phyloP scores from a whole-genome alignment of 2,329 filamentous ascomycete species.

The Neofusicoccum kwambonambiense region DNA sequence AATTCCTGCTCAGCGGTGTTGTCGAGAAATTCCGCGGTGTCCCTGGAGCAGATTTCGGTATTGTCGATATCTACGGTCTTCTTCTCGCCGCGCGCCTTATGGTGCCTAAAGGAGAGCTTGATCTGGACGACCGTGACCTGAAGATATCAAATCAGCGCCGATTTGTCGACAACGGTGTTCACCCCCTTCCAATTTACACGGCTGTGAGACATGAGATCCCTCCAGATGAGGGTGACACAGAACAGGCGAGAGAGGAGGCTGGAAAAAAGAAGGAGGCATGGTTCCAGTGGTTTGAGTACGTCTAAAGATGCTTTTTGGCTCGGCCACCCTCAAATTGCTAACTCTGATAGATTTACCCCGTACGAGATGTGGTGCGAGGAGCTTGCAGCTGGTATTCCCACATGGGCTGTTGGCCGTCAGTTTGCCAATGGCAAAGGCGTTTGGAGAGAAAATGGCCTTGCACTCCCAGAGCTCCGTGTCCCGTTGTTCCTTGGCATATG shows the following conservation, averaged over 20 bases:
- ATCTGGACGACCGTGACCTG: constrained; percentile 73
- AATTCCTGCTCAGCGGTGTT: constrained; percentile 80
- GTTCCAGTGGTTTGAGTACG: constrained; percentile 97
- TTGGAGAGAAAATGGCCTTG: constrained; percentile 61
- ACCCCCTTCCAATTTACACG: constrained; percentile 92
- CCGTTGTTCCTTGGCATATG: constrained; percentile 91
- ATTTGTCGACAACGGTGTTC: constrained; percentile 72
- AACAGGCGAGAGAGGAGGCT: constrained; percentile 36
- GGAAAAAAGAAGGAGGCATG: constrained; percentile 66
- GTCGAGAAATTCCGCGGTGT: constrained; percentile 91
- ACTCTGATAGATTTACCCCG: constrained; percentile 57
- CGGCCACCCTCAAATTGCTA: not conserved
- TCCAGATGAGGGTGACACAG: constrained; percentile 44
- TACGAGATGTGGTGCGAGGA: constrained; percentile 97
- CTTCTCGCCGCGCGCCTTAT: constrained; percentile 80
- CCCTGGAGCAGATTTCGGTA: constrained; percentile 74
- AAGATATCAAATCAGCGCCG: constrained; percentile 86
- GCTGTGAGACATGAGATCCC: constrained; percentile 96
- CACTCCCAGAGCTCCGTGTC: constrained; percentile 79
- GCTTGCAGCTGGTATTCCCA: constrained; percentile 85
- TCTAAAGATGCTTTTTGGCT: not conserved
- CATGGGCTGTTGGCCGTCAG: constrained; percentile 83
- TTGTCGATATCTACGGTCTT: constrained; percentile 91
- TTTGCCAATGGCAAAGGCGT: constrained; percentile 72
- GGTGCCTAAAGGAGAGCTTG: constrained; percentile 80